Evolutionary conservation across 768 basidiomycete genomes (phyloP).

Genomic region (Pilatotrama ljubarskyi): DNA sequence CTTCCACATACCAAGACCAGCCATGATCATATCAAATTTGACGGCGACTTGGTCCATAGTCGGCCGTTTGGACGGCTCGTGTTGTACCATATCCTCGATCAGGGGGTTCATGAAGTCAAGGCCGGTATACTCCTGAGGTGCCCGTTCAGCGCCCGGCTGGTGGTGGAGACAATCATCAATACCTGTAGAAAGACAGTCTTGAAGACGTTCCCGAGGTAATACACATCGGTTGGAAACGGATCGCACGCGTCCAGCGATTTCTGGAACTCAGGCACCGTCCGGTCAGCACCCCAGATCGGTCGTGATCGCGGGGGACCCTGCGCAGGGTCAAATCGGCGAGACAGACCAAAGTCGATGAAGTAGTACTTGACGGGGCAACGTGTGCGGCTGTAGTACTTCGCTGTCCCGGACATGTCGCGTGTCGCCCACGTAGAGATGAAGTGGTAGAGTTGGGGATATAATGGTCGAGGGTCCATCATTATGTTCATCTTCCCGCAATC

Average conservation of each 20-base stretch:
- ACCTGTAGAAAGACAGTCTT: not conserved
- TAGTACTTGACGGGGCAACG: slow-evolving; percentile 33
- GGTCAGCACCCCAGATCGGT: slow-evolving; percentile 43
- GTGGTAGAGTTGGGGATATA: slow-evolving; percentile 33
- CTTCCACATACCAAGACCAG: slow-evolving; percentile 24
- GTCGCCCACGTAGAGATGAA: slow-evolving; percentile 11
- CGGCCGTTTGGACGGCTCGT: slow-evolving; percentile 35
- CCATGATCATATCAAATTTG: slow-evolving; percentile 30
- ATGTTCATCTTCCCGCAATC: slow-evolving; percentile 21
- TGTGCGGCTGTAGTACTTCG: slow-evolving; percentile 33
- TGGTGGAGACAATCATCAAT: not conserved
- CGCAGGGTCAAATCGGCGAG: slow-evolving; percentile 31
- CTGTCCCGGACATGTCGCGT: slow-evolving; percentile 26
- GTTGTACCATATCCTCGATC: slow-evolving; percentile 34
- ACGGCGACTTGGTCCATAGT: slow-evolving; percentile 32
- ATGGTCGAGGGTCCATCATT: slow-evolving; percentile 17
- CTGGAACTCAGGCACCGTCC: slow-evolving; percentile 37
- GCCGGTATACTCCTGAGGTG: slow-evolving; percentile 23
- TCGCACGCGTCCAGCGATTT: slow-evolving; percentile 20
- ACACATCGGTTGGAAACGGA: slow-evolving; percentile 39
- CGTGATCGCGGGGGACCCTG: slow-evolving; percentile 29
- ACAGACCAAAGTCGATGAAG: slow-evolving; percentile 40
- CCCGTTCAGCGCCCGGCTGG: too few relatives aligned
- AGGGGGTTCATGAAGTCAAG: slow-evolving; percentile 36
- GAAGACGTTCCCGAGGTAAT: slow-evolving; percentile 37